Evolutionary conservation across 1,284 basidiomycete genomes (phyloP), one percentile per base, ranked within the genome.

Genomic region (Trichosporon sp.): DNA sequence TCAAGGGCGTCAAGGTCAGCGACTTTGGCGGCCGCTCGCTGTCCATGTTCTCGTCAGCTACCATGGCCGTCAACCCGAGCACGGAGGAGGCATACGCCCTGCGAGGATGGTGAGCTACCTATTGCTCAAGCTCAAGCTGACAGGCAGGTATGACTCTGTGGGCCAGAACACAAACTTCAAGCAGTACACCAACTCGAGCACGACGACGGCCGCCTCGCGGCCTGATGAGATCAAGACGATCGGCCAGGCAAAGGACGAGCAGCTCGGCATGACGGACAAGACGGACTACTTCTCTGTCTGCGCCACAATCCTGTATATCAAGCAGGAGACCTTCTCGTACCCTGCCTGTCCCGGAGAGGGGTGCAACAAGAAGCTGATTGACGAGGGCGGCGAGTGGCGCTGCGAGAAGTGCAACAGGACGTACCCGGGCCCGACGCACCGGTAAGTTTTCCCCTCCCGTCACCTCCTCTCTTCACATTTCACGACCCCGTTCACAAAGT

Each of bases 1-100:
- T 96, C 85, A 97, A 96, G 82, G 91, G 92, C 23, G 92, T 93
- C 73, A 95, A 90, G 80, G 92, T 99, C 44, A 88, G 92, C 44
- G 95, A 98, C 72, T 99, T 92, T 78, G 90, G 90, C 72, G 95
- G 95, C 85, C 86, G 91, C 61, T 89, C 85, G 1, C 83, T 98
- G 52, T 92, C 91, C 25, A 86, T 87, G 84, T 81, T 85, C 66
- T 85, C 84, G 69, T 84, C 84, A 8, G 86, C 86, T 60, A 86
- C 87, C 25, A 90, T 97, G 87, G 81, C 85, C 9, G 76, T 92
- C 73, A 90, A 95, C 73, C 95, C 95, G 3, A 93, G 97, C 70
- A 90, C 95, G 27, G 84, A 87, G 27, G 91, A 95, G 70, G 89
- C 91, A 1, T 91, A 95, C 77, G 80, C 83, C 0, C 84, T 99